Base-by-base conservation (phyloP, 129 eudicot genomes). In the Calendula officinalis region DNA sequence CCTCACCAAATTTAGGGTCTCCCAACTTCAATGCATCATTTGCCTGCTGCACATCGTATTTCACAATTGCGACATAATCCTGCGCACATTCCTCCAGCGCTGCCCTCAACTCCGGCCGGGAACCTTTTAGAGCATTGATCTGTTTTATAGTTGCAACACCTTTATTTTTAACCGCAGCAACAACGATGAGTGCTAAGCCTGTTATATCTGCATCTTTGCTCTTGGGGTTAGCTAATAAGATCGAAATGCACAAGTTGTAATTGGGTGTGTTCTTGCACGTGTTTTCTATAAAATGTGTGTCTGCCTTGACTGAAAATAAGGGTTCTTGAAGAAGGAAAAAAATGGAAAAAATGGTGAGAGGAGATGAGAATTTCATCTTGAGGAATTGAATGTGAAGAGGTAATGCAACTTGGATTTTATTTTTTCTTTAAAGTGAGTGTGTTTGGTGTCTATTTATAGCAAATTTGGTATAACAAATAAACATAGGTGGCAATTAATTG, bases 1-100 rank as follows among this genome's bases (percentile, higher is more conserved):
- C 64, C 62, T 81, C 91, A 0, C 69, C 91, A 59, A 85, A 81
- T 50, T 78, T 85, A 2, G 87, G 75, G 38, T 68, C 14, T 8
- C 84, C 84, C 2, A 50, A 52, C 5, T 11, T 34, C 60, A 81
- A 64, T 0, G 75, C 85, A 4, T 69, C 44, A 6, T 40, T 67
- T 3, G 88, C 66, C n/a, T 10, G 48, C 2, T 74, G 77, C 16
- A 85, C 67, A 56, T 76, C 80, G 14, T 34, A 60, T 1, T 27
- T 33, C 52, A 85, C 35, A 15, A 76, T 67, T 1, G 70, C 63
- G 4, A 56, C 30, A 58, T 81, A 81, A 47, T 13, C 67, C 4
- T 32, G 15, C 12, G 8, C 41, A 51, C 92, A 82, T 5, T 78
- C 5, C 5, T 49, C n/a, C 32, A 81, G 57, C 4, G 70, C 12